Evolutionary conservation across 2,329 filamentous ascomycete species (phyloP).

Genomic region (Trichoderma sp.): DNA sequence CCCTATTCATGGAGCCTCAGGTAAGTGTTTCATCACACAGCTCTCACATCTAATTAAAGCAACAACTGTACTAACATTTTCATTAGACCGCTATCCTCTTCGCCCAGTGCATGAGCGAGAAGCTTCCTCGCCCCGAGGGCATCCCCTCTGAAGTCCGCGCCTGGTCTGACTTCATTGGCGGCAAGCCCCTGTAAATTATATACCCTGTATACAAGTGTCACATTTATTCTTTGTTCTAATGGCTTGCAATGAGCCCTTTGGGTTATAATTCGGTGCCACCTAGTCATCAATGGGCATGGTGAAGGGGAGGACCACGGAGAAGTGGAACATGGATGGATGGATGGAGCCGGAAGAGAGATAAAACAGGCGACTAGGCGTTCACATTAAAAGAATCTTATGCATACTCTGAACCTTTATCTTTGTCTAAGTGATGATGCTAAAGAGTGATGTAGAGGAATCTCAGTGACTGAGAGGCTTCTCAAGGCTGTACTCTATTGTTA

Average conservation of each 20-base stretch:
- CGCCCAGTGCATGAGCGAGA: constrained; percentile 94
- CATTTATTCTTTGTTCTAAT: constrained; percentile 5
- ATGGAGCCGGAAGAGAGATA: background rate
- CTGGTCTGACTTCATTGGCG: constrained; percentile 94
- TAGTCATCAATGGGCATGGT: background rate
- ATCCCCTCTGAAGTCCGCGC: constrained; percentile 87
- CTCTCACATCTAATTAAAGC: background rate
- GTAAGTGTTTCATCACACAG: constrained; percentile 49
- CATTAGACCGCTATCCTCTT: constrained; percentile 88
- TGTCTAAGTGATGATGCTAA: background rate
- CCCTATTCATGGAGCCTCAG: constrained; percentile 97
- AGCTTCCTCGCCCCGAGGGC: constrained; percentile 83
- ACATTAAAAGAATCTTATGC: background rate
- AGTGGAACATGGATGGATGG: background rate
- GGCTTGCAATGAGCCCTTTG: background rate
- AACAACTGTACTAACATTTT: background rate
- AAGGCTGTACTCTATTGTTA: background rate
- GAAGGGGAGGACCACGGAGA: background rate
- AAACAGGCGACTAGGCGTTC: constrained; percentile 1
- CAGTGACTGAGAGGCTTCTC: background rate
- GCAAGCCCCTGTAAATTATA: constrained; percentile 67
- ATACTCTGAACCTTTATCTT: background rate
- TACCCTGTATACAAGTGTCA: constrained; percentile 6
- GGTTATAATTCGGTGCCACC: background rate
- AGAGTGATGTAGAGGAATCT: background rate